phyloP scores from a whole-genome alignment of 495 filamentous ascomycete genomes.

The Aspergillus asperescens region DNA sequence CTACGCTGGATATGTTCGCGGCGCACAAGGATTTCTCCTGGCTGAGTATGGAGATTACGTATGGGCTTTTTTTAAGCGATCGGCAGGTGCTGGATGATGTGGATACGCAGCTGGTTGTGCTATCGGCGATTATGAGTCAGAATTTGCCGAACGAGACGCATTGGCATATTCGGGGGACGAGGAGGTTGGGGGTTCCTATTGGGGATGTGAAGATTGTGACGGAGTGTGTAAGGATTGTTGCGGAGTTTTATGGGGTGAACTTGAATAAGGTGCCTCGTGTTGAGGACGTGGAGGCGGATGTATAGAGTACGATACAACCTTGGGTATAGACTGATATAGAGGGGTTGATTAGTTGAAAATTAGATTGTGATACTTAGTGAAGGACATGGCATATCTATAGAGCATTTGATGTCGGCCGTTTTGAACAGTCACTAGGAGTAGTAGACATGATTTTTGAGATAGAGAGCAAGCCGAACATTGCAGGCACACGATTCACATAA shows the following conservation, averaged over 20 bases:
- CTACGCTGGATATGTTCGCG: conserved; percentile 37
- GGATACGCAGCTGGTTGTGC: conserved; percentile 52
- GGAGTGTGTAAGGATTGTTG: conserved; percentile 37
- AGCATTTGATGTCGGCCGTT: too few species aligned
- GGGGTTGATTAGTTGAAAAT: too few species aligned
- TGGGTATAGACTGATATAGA: too few species aligned
- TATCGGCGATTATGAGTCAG: conserved; percentile 56
- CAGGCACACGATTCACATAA: too few species aligned
- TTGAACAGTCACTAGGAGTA: too few species aligned
- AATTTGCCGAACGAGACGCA: conserved; percentile 47
- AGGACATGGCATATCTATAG: too few species aligned
- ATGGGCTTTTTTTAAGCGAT: conserved; percentile 55
- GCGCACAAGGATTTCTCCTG: conserved; percentile 49
- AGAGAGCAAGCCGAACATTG: too few species aligned
- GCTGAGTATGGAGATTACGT: conserved; percentile 44
- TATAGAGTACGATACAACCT: too few species aligned
- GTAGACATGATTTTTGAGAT: too few species aligned
- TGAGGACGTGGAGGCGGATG: conserved; percentile 43
- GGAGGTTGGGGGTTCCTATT: conserved; percentile 46
- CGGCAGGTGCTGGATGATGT: conserved; percentile 45
- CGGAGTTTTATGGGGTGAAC: conserved; percentile 30
- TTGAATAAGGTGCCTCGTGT: conserved; percentile 45
- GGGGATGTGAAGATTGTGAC: conserved; percentile 46
- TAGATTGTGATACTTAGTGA: too few species aligned
- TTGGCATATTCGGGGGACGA: conserved; percentile 54